These are phyloP conservation scores for Talaromyces rugulosus DNA, from an alignment of 2,329 filamentous ascomycete species.

Conservation along the genomic window DNA sequence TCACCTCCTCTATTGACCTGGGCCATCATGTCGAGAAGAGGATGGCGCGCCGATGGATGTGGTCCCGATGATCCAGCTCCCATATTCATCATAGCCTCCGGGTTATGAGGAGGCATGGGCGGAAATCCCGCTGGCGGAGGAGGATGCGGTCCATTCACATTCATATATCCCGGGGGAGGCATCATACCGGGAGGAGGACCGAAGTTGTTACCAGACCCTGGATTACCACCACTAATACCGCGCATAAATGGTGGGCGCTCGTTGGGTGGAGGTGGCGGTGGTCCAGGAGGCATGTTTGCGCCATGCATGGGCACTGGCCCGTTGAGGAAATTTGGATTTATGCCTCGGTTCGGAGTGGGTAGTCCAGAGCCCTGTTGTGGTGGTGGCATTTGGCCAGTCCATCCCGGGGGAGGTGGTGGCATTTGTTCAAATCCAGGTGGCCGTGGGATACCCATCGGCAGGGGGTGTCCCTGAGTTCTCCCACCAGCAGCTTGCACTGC, in stretches of 20 bases:
- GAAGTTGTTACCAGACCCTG: slow-evolving; percentile 22
- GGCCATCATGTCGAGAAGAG: slow-evolving; percentile 41
- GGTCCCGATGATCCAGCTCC: slow-evolving; percentile 34
- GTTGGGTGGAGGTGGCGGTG: slow-evolving; percentile 19
- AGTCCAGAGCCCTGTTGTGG: slow-evolving; percentile 38
- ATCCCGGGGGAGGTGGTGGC: slow-evolving; percentile 31
- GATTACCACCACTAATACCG: slow-evolving; percentile 22
- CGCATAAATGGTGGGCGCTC: slow-evolving; percentile 37
- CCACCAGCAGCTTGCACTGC: slow-evolving; percentile 3
- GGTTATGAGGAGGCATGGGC: slow-evolving; percentile 33
- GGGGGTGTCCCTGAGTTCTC: slow-evolving; percentile 13
- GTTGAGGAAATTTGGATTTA: slow-evolving; percentile 34
- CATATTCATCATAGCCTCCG: slow-evolving; percentile 34
- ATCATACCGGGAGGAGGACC: slow-evolving; percentile 41
- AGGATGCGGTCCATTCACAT: slow-evolving; percentile 35
- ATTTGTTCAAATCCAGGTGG: slow-evolving; percentile 43
- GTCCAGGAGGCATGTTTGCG: slow-evolving; percentile 16
- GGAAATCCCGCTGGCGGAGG: slow-evolving; percentile 28
- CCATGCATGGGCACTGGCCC: slow-evolving; percentile 34
- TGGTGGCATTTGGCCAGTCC: slow-evolving; percentile 31
- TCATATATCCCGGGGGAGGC: slow-evolving; percentile 43
- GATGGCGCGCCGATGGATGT: slow-evolving; percentile 35
- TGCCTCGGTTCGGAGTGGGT: slow-evolving; percentile 30
- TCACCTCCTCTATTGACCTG: slow-evolving; percentile 30
- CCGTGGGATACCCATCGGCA: slow-evolving; percentile 37